Evolutionary conservation across 768 basidiomycete species (phyloP), one percentile per base, ranked within the genome.

Genomic region (Coprinopsis sp.): DNA sequence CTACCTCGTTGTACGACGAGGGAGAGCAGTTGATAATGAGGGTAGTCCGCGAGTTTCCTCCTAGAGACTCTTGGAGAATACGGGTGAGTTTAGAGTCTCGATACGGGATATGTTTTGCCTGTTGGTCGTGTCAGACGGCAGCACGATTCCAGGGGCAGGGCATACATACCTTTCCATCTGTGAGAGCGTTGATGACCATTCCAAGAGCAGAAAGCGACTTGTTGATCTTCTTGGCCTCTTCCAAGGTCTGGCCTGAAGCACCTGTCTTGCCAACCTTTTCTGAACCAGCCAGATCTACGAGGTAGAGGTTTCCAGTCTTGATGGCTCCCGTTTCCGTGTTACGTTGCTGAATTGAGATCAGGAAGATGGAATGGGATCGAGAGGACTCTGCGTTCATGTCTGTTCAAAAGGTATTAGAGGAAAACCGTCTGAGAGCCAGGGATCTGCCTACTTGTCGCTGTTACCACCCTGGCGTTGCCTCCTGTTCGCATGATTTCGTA

Each of bases 161-260:
- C 8, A 37, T 28, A 24, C 49, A 46, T 53, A 88, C 95, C 79
- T 98, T 99, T 51, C 84, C 74, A 60, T 99, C 96, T 4, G 96
- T 99, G 52, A 99, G 70, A 3, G 95, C 93, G 57, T 99, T 99
- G 62, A 99, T 99, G 59, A 99, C 96, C 93, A 98, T 98, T 29
- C 96, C 96, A 52, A 99, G 78, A 10, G 96, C 96, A 14, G 92
- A 95, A 22, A 99, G 71, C 23, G 89, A 92, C 68, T 99, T 99
- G 73, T 99, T 99, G 71, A 99, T 99, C 77, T 99, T 99, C 82
- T 99, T 99, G 12, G 96, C 96, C 68, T 99, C 96, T 66, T 99
- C 96, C 6, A 99, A 71, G 21, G 96, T 99, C 65, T 99, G 97
- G 1, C 96, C 96, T 2, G 94, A 97, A 41, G 96, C 96, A 16